phyloP scores from a whole-genome alignment of 2,329 filamentous ascomycete genomes.

The Fusarium solani-melongenae region DNA sequence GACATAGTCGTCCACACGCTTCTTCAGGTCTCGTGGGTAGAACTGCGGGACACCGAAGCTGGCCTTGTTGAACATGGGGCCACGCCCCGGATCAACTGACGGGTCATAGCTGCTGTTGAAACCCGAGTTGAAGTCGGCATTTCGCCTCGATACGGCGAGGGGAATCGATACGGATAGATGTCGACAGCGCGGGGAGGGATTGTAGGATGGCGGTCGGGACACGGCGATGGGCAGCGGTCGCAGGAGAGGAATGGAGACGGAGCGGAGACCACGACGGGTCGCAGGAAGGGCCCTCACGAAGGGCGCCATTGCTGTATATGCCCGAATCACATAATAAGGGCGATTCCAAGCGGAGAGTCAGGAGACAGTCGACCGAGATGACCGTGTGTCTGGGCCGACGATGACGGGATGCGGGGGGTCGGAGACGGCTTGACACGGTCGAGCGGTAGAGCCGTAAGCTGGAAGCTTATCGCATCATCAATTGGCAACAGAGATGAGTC shows the following conservation, averaged over 20 bases:
- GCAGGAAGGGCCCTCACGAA: slow-evolving; percentile 38
- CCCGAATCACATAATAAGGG: slow-evolving; percentile 38
- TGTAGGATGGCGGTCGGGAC: slow-evolving; percentile 2
- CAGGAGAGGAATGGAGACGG: slow-evolving; percentile 13
- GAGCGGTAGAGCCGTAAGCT: slow-evolving; percentile 18
- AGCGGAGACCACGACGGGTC: slow-evolving; percentile 23
- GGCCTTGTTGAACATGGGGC: slow-evolving; percentile 69
- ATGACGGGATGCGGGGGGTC: slow-evolving; percentile 42
- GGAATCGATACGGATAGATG: slow-evolving; percentile 40
- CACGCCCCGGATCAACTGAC: slow-evolving; percentile 61
- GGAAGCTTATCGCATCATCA: slow-evolving; percentile 25
- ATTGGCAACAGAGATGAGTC: neutral
- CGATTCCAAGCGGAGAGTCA: slow-evolving; percentile 18
- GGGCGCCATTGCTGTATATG: slow-evolving; percentile 38
- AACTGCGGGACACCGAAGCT: slow-evolving; percentile 71
- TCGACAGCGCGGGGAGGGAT: slow-evolving; percentile 26
- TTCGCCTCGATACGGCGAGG: slow-evolving; percentile 51
- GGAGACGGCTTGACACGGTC: slow-evolving; percentile 31
- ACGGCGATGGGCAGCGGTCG: slow-evolving; percentile 5
- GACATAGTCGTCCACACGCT: slow-evolving; percentile 93
- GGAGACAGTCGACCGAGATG: slow-evolving; percentile 34
- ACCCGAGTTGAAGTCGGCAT: slow-evolving; percentile 64
- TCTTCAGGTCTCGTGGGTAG: slow-evolving; percentile 79
- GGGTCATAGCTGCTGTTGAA: slow-evolving; percentile 71
- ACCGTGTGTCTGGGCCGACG: slow-evolving; percentile 30